A percentile compares a stretch with the other conserved stretches of the same genome.
phyloP scores from a whole-genome alignment of 371 early-diverging fungal species.

The Nematocida ausubeli region DNA sequence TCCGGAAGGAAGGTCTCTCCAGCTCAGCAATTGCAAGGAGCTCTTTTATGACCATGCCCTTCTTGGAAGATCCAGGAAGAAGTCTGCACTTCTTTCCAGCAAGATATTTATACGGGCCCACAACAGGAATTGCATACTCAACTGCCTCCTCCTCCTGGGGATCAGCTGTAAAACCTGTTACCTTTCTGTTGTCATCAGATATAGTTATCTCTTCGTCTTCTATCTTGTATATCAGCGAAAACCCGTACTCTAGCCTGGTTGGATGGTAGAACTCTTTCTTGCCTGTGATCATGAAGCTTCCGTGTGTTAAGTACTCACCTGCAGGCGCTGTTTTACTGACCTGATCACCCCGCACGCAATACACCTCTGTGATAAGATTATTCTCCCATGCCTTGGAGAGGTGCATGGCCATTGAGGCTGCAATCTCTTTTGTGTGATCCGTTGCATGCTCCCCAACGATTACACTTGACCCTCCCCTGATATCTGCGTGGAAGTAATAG shows the following conservation, averaged over 20 bases:
- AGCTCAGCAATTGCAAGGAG: slow-evolving; percentile 50
- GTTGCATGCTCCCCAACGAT: slow-evolving; percentile 68
- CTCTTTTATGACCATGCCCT: slow-evolving; percentile 75
- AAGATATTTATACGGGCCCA: slow-evolving; percentile 83
- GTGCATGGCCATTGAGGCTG: slow-evolving; percentile 86
- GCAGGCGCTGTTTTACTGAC: slow-evolving; percentile 86
- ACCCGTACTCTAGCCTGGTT: slow-evolving; percentile 86
- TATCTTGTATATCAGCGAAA: slow-evolving; percentile 79
- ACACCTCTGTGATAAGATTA: slow-evolving; percentile 85
- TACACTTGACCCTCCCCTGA: slow-evolving; percentile 86
- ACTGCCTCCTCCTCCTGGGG: slow-evolving; percentile 76
- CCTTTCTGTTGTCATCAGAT: slow-evolving; percentile 35
- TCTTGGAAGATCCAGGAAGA: slow-evolving; percentile 84
- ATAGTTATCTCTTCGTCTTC: slow-evolving; percentile 58
- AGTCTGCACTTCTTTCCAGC: slow-evolving; percentile 86
- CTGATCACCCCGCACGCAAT: slow-evolving; percentile 85
- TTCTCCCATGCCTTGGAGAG: slow-evolving; percentile 93
- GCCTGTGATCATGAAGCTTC: slow-evolving; percentile 91
- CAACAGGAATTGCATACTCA: slow-evolving; percentile 82
- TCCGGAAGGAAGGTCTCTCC: slow-evolving; percentile 1
- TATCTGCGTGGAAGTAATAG: slow-evolving; percentile 88
- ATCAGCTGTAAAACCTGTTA: slow-evolving; percentile 65
- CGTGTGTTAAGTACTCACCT: slow-evolving; percentile 87
- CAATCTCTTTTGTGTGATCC: slow-evolving; percentile 82
- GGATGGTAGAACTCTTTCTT: slow-evolving; percentile 83